Evolutionary conservation across 768 basidiomycete genomes (phyloP).

Genomic region (Hebeloma cylindrosporum): DNA sequence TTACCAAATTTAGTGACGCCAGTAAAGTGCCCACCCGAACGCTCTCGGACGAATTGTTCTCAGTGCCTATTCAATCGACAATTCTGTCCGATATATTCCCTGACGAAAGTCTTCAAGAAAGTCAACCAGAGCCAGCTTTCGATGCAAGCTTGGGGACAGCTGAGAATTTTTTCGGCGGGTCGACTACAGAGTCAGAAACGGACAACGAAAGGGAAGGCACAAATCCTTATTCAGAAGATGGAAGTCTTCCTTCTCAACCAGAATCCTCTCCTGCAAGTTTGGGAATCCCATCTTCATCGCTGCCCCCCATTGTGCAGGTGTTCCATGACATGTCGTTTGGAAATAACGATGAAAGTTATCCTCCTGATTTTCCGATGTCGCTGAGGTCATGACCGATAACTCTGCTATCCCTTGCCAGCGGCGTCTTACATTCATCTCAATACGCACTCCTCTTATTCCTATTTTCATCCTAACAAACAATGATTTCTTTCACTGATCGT

Average conservation of each 20-base stretch:
- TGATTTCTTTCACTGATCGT: too few relatives aligned
- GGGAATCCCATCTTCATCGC: slow-evolving; percentile 24
- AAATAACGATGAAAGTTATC: slow-evolving; percentile 37
- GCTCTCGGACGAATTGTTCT: slow-evolving; percentile 22
- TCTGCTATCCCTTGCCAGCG: too few relatives aligned
- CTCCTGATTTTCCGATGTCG: slow-evolving; percentile 41
- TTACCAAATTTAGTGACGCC: background rate
- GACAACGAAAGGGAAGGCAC: slow-evolving; percentile 27
- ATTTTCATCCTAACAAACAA: too few relatives aligned
- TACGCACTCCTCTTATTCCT: too few relatives aligned
- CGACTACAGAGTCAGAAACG: slow-evolving; percentile 40
- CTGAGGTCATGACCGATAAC: slow-evolving; percentile 19
- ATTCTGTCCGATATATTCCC: slow-evolving; percentile 16
- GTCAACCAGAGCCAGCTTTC: background rate
- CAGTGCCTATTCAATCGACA: slow-evolving; percentile 19
- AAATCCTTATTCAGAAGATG: background rate
- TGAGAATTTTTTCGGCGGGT: slow-evolving; percentile 19
- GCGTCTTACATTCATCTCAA: too few relatives aligned
- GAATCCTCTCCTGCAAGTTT: slow-evolving; percentile 8
- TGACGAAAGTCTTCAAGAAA: slow-evolving; percentile 12
- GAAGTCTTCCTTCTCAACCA: slow-evolving; percentile 2
- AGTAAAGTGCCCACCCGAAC: slow-evolving; percentile 12
- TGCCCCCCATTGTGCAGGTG: slow-evolving; percentile 39
- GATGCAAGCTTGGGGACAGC: background rate
- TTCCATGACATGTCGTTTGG: slow-evolving; percentile 49